Evolutionary conservation across 106 monocot species (phyloP).

Genomic region (Posidonia australis): DNA sequence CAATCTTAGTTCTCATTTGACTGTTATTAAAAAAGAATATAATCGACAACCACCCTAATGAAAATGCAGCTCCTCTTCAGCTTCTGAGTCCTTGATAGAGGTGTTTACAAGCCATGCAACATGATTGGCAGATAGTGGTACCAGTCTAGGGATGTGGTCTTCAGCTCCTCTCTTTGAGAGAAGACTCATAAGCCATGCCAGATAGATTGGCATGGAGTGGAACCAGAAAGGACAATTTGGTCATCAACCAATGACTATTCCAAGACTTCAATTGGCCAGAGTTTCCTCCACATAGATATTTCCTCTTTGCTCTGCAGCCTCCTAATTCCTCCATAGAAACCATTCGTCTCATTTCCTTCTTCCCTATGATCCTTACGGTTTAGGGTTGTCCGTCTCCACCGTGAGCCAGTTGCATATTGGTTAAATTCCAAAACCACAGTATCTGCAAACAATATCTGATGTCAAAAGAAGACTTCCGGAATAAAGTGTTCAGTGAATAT

Average conservation of each 20-base stretch:
- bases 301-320: slow-evolving; percentile 22
- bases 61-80: too few species aligned
- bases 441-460: slow-evolving; percentile 7
- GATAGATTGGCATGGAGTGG: background rate
- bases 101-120: too few species aligned
- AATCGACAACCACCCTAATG: too few species aligned
- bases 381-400: slow-evolving; percentile 21
- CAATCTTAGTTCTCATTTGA: too few species aligned
- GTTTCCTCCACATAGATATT: slow-evolving; percentile 20
- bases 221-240: background rate
- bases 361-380: slow-evolving; percentile 22
- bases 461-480: too few species aligned
- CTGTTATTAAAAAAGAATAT: too few species aligned
- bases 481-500: too few species aligned
- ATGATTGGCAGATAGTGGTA: too few species aligned
- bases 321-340: slow-evolving; percentile 37
- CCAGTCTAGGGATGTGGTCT: too few species aligned
- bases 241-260: background rate
- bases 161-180: background rate
- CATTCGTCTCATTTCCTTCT: slow-evolving; percentile 28
- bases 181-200: background rate
- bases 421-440: slow-evolving; percentile 19
- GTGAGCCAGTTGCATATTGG: slow-evolving; percentile 24
- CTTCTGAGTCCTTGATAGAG: too few species aligned
- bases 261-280: slow-evolving; percentile 20